phyloP scores from a whole-genome alignment of 1,139 yeast genomes.

The Fermentozyma sake region DNA sequence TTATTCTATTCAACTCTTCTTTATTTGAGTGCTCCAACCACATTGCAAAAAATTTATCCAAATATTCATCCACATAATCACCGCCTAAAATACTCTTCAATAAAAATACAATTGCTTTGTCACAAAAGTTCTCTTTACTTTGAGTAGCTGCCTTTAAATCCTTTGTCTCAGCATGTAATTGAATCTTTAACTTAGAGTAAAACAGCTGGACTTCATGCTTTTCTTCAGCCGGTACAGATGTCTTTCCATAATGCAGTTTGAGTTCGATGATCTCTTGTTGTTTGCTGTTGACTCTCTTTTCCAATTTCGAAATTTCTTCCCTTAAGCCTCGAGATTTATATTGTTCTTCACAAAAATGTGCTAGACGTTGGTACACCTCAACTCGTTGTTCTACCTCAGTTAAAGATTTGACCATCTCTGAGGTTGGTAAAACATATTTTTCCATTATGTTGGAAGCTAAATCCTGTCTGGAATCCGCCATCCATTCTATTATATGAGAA shows the following conservation, averaged over 20 bases:
- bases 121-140: conserved; percentile 42
- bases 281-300: conserved; percentile 34
- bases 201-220: conserved; percentile 49
- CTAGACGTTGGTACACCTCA: conserved; percentile 55
- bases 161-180: conserved; percentile 44
- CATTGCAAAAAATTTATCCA: conserved; percentile 78
- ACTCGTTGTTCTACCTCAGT: conserved; percentile 26
- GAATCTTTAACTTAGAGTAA: conserved; percentile 43
- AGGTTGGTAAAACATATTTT: conserved; percentile 48
- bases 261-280: conserved; percentile 46
- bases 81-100: conserved; percentile 48
- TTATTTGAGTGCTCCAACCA: conserved; percentile 67
- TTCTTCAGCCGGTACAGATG: conserved; percentile 37
- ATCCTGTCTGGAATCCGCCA: conserved; percentile 65
- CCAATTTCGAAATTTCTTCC: conserved; percentile 42
- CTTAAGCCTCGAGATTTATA: conserved; percentile 40
- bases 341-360: conserved; percentile 72
- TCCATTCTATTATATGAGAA: conserved; percentile 67
- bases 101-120: conserved; percentile 58
- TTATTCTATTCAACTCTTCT: conserved; percentile 31
- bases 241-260: conserved; percentile 37
- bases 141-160: conserved; percentile 37
- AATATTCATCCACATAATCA: conserved; percentile 50
- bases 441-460: conserved; percentile 55
- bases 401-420: conserved; percentile 9